phyloP scores from a whole-genome alignment of 306 rosid genomes.

The Cyclanthera cordifolia region DNA sequence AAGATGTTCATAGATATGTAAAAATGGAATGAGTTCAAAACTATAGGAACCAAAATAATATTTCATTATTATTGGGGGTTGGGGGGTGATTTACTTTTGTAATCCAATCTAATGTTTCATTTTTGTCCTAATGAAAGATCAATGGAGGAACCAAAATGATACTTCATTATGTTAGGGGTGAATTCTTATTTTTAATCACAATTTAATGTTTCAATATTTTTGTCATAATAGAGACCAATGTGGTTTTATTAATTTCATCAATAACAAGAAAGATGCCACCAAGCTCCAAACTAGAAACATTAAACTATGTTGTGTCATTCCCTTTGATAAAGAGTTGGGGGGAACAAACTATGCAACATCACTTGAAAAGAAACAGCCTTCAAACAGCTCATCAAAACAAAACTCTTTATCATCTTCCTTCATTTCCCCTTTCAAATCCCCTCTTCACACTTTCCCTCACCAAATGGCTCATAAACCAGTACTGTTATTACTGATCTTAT shows the following conservation, averaged over 20 bases:
- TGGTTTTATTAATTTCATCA: neutral
- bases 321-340: neutral
- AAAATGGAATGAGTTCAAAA: too few relatives aligned
- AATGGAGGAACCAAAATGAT: too few relatives aligned
- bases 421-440: neutral
- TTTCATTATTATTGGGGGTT: neutral
- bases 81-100: neutral
- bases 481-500: neutral
- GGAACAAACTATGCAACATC: neutral
- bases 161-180: too few relatives aligned
- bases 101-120: neutral
- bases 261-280: slow-evolving; percentile 1
- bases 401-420: slow-evolving; percentile 5
- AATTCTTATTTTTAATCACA: neutral
- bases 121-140: neutral
- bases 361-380: neutral
- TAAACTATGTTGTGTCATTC: neutral
- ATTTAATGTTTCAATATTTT: neutral
- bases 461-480: neutral
- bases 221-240: neutral
- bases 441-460: neutral
- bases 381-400: neutral
- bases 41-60: too few relatives aligned
- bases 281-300: slow-evolving; percentile 8
- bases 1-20: too few relatives aligned